Conservation (phyloP, 1,284 basidiomycete species). For the Ustilago loliicola region DNA sequence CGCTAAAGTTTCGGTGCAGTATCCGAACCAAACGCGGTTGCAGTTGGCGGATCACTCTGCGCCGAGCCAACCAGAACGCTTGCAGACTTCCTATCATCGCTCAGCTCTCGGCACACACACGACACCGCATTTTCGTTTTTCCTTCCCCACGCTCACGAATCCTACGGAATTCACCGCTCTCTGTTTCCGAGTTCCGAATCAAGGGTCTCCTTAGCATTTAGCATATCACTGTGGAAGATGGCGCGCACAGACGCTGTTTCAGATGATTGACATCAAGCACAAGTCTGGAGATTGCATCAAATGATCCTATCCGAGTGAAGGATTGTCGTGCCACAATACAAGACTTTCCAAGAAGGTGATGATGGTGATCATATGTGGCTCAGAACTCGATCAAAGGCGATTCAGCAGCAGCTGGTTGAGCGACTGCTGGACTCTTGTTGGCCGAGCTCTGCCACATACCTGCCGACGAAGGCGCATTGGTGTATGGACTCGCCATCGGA, state of each 20-base stretch:
- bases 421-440: slow-evolving; percentile 23
- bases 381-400: slow-evolving; percentile 55
- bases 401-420: slow-evolving; percentile 27
- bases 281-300: not conserved
- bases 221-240: not conserved
- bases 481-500: slow-evolving; percentile 33
- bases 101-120: not conserved
- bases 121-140: not conserved
- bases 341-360: not conserved
- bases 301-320: not conserved
- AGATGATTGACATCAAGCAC: not conserved
- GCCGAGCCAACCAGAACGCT: slow-evolving; percentile 32
- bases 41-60: slow-evolving; percentile 25
- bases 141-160: not conserved
- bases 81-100: not conserved
- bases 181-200: not conserved
- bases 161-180: not conserved
- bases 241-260: not conserved
- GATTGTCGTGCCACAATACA: not conserved
- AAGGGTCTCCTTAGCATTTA: not conserved
- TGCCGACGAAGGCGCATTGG: slow-evolving; percentile 49
- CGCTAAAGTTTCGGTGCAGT: not conserved
- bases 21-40: slow-evolving; percentile 9
- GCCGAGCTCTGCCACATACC: slow-evolving; percentile 55
- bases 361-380: not conserved